Base-by-base conservation (phyloP, 768 basidiomycete genomes). In the Hygrocybe coccinea region DNA sequence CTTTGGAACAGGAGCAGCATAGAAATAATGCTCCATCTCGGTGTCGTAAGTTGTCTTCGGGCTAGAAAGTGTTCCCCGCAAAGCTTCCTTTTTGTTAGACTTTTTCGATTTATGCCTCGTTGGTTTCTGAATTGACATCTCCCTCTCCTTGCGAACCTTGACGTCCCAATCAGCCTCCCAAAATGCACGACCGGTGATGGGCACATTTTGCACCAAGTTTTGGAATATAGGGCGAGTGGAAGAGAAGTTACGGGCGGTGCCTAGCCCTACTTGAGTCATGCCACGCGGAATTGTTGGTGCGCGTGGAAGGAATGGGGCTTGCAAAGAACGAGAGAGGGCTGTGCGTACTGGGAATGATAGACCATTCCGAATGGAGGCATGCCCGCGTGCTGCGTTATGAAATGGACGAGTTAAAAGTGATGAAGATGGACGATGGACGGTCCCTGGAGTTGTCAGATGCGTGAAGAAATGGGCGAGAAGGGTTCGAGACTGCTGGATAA, bases 131-230 rank as follows among this genome's bases (percentile, higher is more conserved):
- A 65, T 66, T 54, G 60, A 68, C 60, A 50, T 62, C 37, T 62
- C 66, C 56, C 67, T 60, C 58, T 80, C 78, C 68, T 83, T 75
- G 58, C 72, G 76, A 60, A 73, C 67, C 58, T 81, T 78, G 22
- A 83, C 33, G 39, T 90, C 83, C 77, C 82, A 81, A 64, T 91
- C 87, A 0, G 81, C 83, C 66, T 91, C 86, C 65, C 82, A 83
- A 41, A 91, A 73, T 2, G 91, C 85, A 24, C 91, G 80, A 8
- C 79, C 80, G 1, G 82, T 78, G n/a, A 94, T 71, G 6, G 91
- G 91, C 0, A 89, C 83, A 62, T 91, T 91, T 65, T 91, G 81
- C 2, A 83, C 82, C 39, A 94, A 68, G 65, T 87, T 84, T 66
- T 90, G 84, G 74, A 92, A 91, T 43, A 91, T 77, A 2, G 87